Conservation (phyloP, 495 filamentous ascomycete species). For the Lophiotrema nucula region DNA sequence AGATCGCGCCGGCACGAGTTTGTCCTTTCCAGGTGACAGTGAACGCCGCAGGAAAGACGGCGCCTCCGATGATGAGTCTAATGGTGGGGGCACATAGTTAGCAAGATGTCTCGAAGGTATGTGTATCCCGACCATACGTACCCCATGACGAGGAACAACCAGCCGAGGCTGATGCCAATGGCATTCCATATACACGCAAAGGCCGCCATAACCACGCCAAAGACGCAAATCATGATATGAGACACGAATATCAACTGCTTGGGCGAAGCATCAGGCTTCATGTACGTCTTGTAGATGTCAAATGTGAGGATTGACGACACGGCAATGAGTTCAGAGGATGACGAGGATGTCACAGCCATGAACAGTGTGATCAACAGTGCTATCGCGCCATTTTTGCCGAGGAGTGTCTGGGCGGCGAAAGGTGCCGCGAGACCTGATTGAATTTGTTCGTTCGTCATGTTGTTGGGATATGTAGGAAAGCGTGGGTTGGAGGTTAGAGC, state of each 20-base stretch:
- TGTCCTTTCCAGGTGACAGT: slow-evolving; percentile 52
- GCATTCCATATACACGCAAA: slow-evolving; percentile 33
- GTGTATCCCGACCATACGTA: too few species aligned
- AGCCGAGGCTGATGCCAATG: slow-evolving; percentile 28
- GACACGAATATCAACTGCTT: slow-evolving; percentile 42
- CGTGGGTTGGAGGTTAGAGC: slow-evolving; percentile 44
- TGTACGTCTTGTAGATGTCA: slow-evolving; percentile 46
- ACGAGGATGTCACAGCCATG: slow-evolving; percentile 49
- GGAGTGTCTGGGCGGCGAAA: slow-evolving; percentile 45
- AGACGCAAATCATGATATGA: slow-evolving; percentile 48
- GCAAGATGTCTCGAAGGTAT: background rate
- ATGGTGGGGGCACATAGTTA: too few species aligned
- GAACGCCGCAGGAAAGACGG: slow-evolving; percentile 52
- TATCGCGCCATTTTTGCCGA: slow-evolving; percentile 47
- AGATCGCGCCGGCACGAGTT: slow-evolving; percentile 45
- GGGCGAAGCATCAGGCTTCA: slow-evolving; percentile 47
- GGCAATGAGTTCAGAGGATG: slow-evolving; percentile 47
- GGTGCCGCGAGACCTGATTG: slow-evolving; percentile 45
- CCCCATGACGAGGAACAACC: slow-evolving; percentile 41
- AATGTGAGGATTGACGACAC: slow-evolving; percentile 47
- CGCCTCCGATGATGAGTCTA: slow-evolving; percentile 46
- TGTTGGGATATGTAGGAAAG: slow-evolving; percentile 48
- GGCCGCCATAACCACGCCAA: slow-evolving; percentile 39
- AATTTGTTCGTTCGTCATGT: slow-evolving; percentile 46
- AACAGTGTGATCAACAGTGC: slow-evolving; percentile 47